Conservation (phyloP, 306 rosid genomes). For the Cajanus cajan region DNA sequence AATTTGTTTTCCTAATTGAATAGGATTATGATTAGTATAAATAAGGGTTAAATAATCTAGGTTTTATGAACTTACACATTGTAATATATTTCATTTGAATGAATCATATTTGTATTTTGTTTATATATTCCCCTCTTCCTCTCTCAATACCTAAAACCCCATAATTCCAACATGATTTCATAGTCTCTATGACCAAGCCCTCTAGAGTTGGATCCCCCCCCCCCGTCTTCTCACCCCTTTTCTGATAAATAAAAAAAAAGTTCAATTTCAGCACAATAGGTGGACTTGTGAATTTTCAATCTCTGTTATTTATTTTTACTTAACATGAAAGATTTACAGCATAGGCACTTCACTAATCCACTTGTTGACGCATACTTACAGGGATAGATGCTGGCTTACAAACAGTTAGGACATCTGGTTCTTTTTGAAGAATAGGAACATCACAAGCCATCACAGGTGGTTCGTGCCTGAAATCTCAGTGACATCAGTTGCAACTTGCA, state of each 20-base stretch:
- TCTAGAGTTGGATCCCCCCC: not conserved
- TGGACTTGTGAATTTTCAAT: not conserved
- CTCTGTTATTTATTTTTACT: not conserved
- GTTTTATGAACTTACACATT: not conserved
- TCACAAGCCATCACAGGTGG: conserved; percentile 80
- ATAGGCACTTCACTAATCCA: conserved; percentile 16
- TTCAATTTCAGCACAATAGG: too few relatives aligned
- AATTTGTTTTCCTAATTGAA: too few relatives aligned
- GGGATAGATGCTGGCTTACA: conserved; percentile 90
- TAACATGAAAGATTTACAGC: not conserved
- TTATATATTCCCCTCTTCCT: not conserved
- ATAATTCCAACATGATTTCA: not conserved
- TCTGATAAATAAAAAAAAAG: not conserved
- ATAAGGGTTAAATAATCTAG: not conserved
- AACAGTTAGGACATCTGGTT: conserved; percentile 64
- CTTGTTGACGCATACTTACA: conserved; percentile 48
- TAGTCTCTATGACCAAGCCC: not conserved
- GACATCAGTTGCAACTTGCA: conserved; percentile 36
- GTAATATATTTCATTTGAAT: not conserved
- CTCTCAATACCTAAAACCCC: not conserved
- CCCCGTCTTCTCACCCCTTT: not conserved
- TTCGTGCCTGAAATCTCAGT: conserved; percentile 69
- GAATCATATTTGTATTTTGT: not conserved
- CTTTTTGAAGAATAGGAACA: conserved; percentile 56
- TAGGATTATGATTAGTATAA: not conserved